Base-by-base conservation (phyloP, 352 stramenopile genomes). In the Globisporangium cederbergense region DNA sequence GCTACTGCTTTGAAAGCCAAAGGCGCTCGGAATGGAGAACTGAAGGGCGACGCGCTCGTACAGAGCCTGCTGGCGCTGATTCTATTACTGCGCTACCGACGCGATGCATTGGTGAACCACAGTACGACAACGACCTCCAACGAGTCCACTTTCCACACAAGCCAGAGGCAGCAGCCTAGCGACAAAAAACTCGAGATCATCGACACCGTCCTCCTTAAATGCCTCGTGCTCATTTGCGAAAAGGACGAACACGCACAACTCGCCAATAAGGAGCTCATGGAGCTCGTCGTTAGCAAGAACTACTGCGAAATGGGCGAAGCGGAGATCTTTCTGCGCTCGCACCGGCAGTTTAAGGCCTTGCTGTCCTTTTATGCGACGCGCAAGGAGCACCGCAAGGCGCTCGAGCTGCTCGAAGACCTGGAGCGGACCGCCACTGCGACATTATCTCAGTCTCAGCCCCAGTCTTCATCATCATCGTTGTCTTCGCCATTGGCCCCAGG, bases 191-290 rank as follows among this genome's bases (percentile, higher is more conserved):
- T 89, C 28, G 77, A 87, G 42, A 52, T 93, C 13, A 78, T 92
- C 28, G 86, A 95, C 61, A 93, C 86, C 2, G 88, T 95, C 49
- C 62, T 93, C 2, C 70, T 95, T 34, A 95, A 95, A 68, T 88
- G 81, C 56, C 73, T 92, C n/a, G 84, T 91, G 18, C 62, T 93
- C 25, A 73, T 90, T 36, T 68, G 75, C 13, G 77, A 90, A 62
- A 78, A 81, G 30, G 36, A 50, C 3, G 62, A 79, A 55, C 73
- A 86, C 58, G 58, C 62, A 52, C 46, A 70, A 20, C 59, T 63
- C 20, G 73, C 77, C 1, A 77, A 80, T 45, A 75, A 68, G 45
- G 71, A 76, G 50, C 70, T 95, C 16, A 66, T 90, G 28, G 67
- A 79, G 22, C 66, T 91, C n/a, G 81, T 91, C 2, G 74, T 68